These are phyloP conservation scores for Melanogaster broomeanus DNA, from an alignment of 768 basidiomycete species.

Conservation along the genomic window DNA sequence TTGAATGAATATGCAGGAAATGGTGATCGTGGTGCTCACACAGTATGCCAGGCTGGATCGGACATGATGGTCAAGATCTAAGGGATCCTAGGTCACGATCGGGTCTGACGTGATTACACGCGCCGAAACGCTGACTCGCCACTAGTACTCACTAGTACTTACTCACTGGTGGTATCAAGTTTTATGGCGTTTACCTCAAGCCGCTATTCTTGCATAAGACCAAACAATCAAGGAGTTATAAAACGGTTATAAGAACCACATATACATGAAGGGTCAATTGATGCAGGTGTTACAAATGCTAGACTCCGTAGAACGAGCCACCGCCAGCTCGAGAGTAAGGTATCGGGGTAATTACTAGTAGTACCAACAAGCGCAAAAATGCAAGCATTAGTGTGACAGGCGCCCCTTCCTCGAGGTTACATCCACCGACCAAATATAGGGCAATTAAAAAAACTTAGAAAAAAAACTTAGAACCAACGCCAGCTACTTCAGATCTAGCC, in stretches of 20 bases:
- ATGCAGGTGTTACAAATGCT: constrained; percentile 11
- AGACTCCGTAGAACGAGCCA: constrained; percentile 5
- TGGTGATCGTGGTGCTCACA: constrained; percentile 40
- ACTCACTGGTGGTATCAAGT: too few relatives aligned
- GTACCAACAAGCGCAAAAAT: neutral
- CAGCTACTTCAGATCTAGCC: constrained; percentile 10
- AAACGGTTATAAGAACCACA: too few relatives aligned
- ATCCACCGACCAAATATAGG: neutral
- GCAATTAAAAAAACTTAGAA: constrained; percentile 3
- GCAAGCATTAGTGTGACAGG: neutral
- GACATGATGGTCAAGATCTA: constrained; percentile 21
- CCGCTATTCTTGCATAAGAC: too few relatives aligned
- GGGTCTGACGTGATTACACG: too few relatives aligned
- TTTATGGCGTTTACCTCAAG: too few relatives aligned
- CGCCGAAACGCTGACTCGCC: too few relatives aligned
- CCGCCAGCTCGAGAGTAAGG: constrained; percentile 10
- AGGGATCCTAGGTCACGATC: neutral
- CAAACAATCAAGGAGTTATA: too few relatives aligned
- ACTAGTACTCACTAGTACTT: too few relatives aligned
- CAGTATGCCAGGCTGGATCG: constrained; percentile 49
- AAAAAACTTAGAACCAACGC: constrained; percentile 11
- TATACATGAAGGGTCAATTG: neutral
- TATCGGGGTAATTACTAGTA: neutral
- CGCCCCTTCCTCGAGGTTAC: neutral
- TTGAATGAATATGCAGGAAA: neutral